These are phyloP conservation scores for Leccinum longicurvipes DNA, from an alignment of 768 basidiomycete genomes.

Conservation along the genomic window DNA sequence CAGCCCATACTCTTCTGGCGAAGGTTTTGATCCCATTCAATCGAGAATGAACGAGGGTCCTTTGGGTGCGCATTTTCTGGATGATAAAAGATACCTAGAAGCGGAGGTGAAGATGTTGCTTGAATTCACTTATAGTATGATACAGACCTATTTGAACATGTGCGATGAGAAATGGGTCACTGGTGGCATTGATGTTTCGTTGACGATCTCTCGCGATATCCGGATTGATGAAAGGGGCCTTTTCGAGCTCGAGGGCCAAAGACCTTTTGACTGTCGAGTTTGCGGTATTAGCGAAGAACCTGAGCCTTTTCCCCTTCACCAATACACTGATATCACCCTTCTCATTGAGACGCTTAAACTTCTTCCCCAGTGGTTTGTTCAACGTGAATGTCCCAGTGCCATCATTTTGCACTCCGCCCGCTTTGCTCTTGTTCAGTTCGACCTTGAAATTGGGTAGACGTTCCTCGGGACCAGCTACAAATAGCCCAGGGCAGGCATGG, in stretches of 20 bases:
- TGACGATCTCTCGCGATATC: slow-evolving; percentile 49
- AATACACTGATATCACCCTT: slow-evolving; percentile 37
- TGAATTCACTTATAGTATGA: slow-evolving; percentile 1
- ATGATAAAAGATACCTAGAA: slow-evolving; percentile 29
- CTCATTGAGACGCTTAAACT: slow-evolving; percentile 44
- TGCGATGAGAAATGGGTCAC: slow-evolving; percentile 51
- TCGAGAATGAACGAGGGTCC: slow-evolving; percentile 54
- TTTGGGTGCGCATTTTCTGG: slow-evolving; percentile 23
- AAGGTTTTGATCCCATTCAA: slow-evolving; percentile 65
- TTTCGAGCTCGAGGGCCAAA: slow-evolving; percentile 40
- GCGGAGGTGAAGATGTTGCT: neutral
- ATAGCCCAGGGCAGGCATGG: slow-evolving; percentile 38
- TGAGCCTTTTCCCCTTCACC: slow-evolving; percentile 41
- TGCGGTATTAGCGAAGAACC: slow-evolving; percentile 14
- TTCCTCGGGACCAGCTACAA: slow-evolving; percentile 21
- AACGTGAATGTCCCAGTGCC: slow-evolving; percentile 42
- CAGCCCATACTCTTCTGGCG: slow-evolving; percentile 44
- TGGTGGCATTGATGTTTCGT: slow-evolving; percentile 41
- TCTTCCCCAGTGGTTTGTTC: slow-evolving; percentile 34
- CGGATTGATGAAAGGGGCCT: slow-evolving; percentile 55
- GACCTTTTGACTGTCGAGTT: slow-evolving; percentile 6
- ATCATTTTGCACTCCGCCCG: slow-evolving; percentile 55
- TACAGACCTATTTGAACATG: slow-evolving; percentile 64
- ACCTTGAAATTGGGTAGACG: slow-evolving; percentile 59
- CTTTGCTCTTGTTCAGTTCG: slow-evolving; percentile 44